A percentile compares a stretch with the other conserved stretches of the same genome.
These are phyloP conservation scores for Sindora glabra DNA, from an alignment of 306 rosid species.

Conservation along the genomic window DNA sequence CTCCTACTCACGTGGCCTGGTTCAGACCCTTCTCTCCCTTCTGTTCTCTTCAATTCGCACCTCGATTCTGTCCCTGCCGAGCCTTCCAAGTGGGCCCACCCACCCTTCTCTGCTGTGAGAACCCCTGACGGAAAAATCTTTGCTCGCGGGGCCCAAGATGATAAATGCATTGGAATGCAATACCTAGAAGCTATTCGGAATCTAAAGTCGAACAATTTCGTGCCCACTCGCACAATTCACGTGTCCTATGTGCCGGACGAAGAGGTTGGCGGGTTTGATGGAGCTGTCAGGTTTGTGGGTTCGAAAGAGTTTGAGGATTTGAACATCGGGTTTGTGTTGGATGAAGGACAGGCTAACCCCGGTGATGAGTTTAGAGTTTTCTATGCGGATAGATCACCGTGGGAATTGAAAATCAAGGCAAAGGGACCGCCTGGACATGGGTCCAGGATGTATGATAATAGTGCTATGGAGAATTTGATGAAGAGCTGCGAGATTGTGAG, in stretches of 20 bases:
- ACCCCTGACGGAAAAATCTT: constrained; percentile 50
- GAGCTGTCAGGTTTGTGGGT: constrained; percentile 41
- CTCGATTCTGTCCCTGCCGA: constrained; percentile 95
- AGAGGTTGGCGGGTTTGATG: constrained; percentile 69
- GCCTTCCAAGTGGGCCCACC: constrained; percentile 70
- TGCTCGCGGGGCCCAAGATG: constrained; percentile 94
- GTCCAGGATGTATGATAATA: constrained; percentile 59
- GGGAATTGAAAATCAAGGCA: constrained; percentile 61
- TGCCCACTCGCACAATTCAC: constrained; percentile 59
- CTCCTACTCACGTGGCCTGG: constrained; percentile 86
- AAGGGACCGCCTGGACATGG: constrained; percentile 73
- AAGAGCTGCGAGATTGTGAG: constrained; percentile 53
- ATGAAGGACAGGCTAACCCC: constrained; percentile 80
- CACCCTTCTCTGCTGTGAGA: constrained; percentile 69
- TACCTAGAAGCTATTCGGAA: constrained; percentile 80
- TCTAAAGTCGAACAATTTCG: constrained; percentile 23
- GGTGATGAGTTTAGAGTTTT: constrained; percentile 71
- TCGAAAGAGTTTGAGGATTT: constrained; percentile 46
- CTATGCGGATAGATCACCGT: constrained; percentile 69
- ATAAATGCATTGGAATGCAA: constrained; percentile 72
- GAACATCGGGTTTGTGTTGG: constrained; percentile 64
- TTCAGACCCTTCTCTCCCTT: constrained; percentile 58
- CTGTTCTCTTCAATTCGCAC: constrained; percentile 83
- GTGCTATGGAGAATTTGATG: constrained; percentile 93
- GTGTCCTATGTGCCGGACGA: constrained; percentile 79